Evolutionary conservation across 148 eudicot genomes (phyloP), one percentile per base, ranked within the genome.

Genomic region (Arctostaphylos glauca): DNA sequence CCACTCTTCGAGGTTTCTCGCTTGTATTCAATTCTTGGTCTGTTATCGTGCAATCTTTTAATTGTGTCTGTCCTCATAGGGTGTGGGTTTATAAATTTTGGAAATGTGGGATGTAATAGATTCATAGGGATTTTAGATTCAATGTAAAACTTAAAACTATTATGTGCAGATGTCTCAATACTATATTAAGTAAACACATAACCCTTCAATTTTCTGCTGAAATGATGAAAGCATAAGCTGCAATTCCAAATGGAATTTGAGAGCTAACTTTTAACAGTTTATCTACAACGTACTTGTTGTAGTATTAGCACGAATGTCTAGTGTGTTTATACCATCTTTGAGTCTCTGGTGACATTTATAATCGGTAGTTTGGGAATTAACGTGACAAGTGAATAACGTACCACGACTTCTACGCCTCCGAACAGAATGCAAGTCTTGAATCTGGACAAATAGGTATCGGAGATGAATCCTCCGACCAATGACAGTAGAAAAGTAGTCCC

Each of bases 391-490:
- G 46, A 12, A 70, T 16, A 10, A 9, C 9, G 5, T 85, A 90
- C 92, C 89, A 90, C 6, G 1, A 85, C 85, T 87, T 90, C 88
- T 48, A 90, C 64, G 81, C 74, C 54, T 53, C 89, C 92, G 13
- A 90, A 88, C 59, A 90, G 70, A 56, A 90, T 52, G 79, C 87
- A 83, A 67, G 87, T 85, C 87, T 87, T 90, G 83, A 90, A 88
- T 84, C 90, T 84, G 49, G 92, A 87, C 85, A 90, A 86, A 82
- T 85, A 90, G 59, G 92, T 88, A 44, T 90, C 90, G 12, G 90
- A 88, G 47, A 90, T 78, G 60, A 90, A 85, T 43, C 90, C 92
- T 78, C 92, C 90, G 48, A 88, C 82, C 72, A 90, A 64, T 2
- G 92, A 64, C 7, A 88, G 76, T 31, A 90, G 78, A 82, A 81